Percentiles rank a stretch among this genome's conserved stretches.
Evolutionary conservation across 768 basidiomycete species (phyloP).

Genomic region (Naganishia randhawae): DNA sequence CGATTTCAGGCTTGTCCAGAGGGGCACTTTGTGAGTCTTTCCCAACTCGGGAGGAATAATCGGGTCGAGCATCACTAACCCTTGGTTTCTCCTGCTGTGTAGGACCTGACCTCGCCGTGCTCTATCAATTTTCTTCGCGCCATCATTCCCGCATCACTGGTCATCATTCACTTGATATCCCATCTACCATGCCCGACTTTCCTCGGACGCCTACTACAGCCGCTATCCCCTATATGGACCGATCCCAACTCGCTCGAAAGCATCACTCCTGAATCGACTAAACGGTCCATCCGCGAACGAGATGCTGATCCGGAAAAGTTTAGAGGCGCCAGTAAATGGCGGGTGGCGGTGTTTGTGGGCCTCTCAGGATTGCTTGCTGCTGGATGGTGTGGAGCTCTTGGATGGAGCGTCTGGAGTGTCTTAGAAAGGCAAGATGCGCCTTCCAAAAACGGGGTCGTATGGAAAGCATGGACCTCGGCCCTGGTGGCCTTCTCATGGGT

Average conservation of each 20-base stretch:
- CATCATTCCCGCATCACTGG: conserved; percentile 35
- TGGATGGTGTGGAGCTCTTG: conserved; percentile 38
- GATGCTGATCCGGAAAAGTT: conserved; percentile 22
- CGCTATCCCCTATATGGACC: conserved; percentile 27
- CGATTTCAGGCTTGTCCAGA: conserved; percentile 22
- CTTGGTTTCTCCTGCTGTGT: neutral
- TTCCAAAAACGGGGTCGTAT: conserved; percentile 20
- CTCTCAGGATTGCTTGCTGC: conserved; percentile 31
- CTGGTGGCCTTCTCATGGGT: conserved; percentile 45
- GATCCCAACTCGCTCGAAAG: conserved; percentile 40
- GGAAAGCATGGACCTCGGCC: conserved; percentile 33
- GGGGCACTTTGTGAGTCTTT: conserved; percentile 24
- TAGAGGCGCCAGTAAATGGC: conserved; percentile 33
- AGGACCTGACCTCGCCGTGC: conserved; percentile 29
- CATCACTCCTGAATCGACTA: conserved; percentile 28
- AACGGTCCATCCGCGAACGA: conserved; percentile 26
- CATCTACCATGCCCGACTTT: conserved; percentile 32
- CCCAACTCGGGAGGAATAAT: too few species aligned
- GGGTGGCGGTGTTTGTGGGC: conserved; percentile 35
- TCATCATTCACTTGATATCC: conserved; percentile 34
- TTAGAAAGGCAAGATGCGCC: neutral
- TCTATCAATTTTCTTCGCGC: conserved; percentile 37
- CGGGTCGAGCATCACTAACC: neutral
- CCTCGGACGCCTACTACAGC: conserved; percentile 24
- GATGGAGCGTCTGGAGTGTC: conserved; percentile 29